These are phyloP conservation scores for Talaromyces sp. DNA, from an alignment of 2,329 filamentous ascomycete species.

Conservation along the genomic window DNA sequence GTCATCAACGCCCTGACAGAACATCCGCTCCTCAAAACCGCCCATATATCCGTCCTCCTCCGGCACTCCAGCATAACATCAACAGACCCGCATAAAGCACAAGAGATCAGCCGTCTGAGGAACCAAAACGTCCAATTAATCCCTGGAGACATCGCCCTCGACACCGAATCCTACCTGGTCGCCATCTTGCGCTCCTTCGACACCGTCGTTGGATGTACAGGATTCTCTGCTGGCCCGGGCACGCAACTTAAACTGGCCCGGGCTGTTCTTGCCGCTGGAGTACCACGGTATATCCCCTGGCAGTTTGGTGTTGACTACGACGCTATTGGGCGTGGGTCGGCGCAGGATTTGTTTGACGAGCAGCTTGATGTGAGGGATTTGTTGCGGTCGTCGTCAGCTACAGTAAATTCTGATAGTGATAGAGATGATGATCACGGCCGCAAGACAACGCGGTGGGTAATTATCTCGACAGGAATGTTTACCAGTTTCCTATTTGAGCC, in stretches of 20 bases:
- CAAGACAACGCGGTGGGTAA: slow-evolving; percentile 51
- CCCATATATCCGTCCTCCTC: slow-evolving; percentile 2
- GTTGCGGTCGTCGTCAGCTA: too few relatives aligned
- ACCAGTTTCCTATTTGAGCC: slow-evolving; percentile 63
- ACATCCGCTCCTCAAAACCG: not conserved
- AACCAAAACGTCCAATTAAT: not conserved
- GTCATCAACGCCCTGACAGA: not conserved
- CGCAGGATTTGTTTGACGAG: slow-evolving; percentile 64
- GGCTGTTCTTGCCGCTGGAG: slow-evolving; percentile 50
- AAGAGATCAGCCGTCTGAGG: not conserved
- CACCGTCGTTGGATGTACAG: slow-evolving; percentile 55
- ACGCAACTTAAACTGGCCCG: slow-evolving; percentile 55
- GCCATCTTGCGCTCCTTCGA: not conserved
- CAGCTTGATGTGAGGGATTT: slow-evolving; percentile 55
- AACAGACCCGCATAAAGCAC: not conserved
- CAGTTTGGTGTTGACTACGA: slow-evolving; percentile 72
- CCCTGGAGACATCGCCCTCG: not conserved
- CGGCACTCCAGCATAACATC: not conserved
- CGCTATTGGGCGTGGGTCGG: slow-evolving; percentile 52
- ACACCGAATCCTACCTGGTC: not conserved
- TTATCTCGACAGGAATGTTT: slow-evolving; percentile 66
- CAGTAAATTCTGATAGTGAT: too few relatives aligned
- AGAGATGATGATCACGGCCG: too few relatives aligned
- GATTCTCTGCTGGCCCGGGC: slow-evolving; percentile 53
- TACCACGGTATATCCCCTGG: slow-evolving; percentile 61